Base-by-base conservation (phyloP, 371 early-diverging fungal genomes). In the Dichotomocladium elegans region DNA sequence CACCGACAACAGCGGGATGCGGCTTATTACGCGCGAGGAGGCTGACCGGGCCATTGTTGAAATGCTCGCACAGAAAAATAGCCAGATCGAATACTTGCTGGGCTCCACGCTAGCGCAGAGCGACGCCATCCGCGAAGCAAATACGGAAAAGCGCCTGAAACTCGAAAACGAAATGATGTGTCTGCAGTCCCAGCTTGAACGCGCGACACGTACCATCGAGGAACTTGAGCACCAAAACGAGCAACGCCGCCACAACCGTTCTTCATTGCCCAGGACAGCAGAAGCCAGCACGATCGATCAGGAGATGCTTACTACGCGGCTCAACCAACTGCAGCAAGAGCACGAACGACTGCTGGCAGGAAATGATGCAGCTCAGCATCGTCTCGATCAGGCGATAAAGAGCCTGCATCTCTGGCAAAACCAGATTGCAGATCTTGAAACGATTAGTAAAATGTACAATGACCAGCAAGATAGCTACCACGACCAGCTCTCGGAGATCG, bases 1-100 rank as follows among this genome's bases (percentile, higher is more conserved):
- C 24, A 44, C 27, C 10, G 29, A 45, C 24, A 30, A 41, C 25
- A 47, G 41, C 22, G 42, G 35, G 10, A 51, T 58, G 41, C 52
- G 41, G 26, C 22, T 58, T 12, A 58, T 58, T 35, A 27, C 59
- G 28, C 21, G 31, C 17, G 48, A 60, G 40, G 31, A 40, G 26
- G 51, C 61, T 14, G 33, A 55, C 35, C 51, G 55, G n/a, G 61
- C 61, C 17, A 60, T 60, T 21, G 51, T 60, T 4, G 40, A 47
- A 5, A 55, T 55, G 40, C 40, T 60, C n/a, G 40, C 41, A 11
- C 35, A 46, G 3, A 60, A 60, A 19, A 60, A 60, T 19, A 26
- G 40, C 3, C 52, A 50, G 31, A 47, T 55, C 26, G 40, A 50
- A 15, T 25, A 41, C 12, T 47, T 44, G n/a, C 41, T 60, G 11